phyloP scores from a whole-genome alignment of 306 rosid species.

The Malus sieversii region DNA sequence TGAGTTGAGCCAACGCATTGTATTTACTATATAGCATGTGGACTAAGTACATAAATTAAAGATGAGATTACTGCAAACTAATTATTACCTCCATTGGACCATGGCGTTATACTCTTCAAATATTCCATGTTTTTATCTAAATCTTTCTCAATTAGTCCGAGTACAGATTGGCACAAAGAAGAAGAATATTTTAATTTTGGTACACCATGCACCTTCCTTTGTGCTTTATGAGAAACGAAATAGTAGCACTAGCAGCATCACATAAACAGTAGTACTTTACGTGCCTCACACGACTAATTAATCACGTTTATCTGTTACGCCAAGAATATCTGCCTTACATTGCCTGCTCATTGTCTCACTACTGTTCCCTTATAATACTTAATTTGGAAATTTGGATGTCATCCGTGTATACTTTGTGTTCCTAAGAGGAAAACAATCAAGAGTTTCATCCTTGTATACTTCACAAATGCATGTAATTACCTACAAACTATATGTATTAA shows the following conservation, averaged over 20 bases:
- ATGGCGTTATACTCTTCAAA: not conserved
- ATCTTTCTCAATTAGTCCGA: not conserved
- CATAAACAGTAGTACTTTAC: constrained; percentile 22
- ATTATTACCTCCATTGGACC: not conserved
- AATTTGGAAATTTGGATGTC: not conserved
- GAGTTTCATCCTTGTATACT: not conserved
- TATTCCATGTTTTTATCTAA: not conserved
- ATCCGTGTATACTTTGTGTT: not conserved
- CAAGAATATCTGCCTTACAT: constrained; percentile 14
- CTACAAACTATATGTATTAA: not conserved
- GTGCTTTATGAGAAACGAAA: not conserved
- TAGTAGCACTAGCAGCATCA: constrained; percentile 22
- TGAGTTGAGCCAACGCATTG: not conserved
- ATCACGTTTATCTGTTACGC: constrained; percentile 37
- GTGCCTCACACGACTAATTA: constrained; percentile 55
- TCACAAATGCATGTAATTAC: not conserved
- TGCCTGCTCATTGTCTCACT: not conserved
- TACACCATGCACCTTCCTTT: not conserved
- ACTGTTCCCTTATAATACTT: not conserved
- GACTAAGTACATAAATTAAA: not conserved
- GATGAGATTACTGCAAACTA: not conserved
- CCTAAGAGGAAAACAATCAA: not conserved
- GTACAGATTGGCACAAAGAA: not conserved
- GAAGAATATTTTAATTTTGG: not conserved
- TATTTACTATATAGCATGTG: not conserved